Evolutionary conservation across 1,284 basidiomycete species (phyloP), one percentile per base, ranked within the genome.

Genomic region (Calocybe gambosa): DNA sequence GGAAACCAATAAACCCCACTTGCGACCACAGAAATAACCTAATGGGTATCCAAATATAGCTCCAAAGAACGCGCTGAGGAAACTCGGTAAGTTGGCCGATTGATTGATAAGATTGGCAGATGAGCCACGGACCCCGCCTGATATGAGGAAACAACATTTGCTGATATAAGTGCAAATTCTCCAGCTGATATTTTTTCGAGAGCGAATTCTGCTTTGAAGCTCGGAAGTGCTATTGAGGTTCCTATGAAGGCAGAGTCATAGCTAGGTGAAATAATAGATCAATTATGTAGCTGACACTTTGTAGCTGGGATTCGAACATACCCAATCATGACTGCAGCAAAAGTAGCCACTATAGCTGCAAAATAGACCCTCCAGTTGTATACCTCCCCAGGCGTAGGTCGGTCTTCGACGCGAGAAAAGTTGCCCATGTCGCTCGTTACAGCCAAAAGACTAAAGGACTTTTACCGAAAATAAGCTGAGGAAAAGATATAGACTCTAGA

Each of bases 351-450:
- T 42, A 65, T 55, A 3, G 73, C 64, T 29, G 69, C 63, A 9
- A 58, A 43, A 49, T 71, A 77, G 0, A 75, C 64, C 18, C 70
- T 63, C 63, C 63, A 68, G 55, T 77, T 77, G 66, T 77, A 77
- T 19, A 78, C 68, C 39, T 68, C 56, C 8, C 50, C 26, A 15
- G 57, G 55, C 4, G 57, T 57, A 16, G 49, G 50, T 21, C 54
- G 46, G 38, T 56, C 55, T 46, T 56, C 55, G 19, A 55, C 47
- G n/a, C 50, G 54, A 46, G 53, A 55, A 12, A 53, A 53, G 19
- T 41, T 45, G 9, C 53, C 55, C 56, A 56, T 58, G 15, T 19
- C 39, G 42, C 8, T 15, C 25, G 2, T n/a, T 25, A 38, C 29
- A 23, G 19, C 28, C 13, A n/a, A 40, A 3, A 5, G 26, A 34